phyloP scores from a whole-genome alignment of 805 yeast genomes.

The Vanderwaltozyma tropicalis region DNA sequence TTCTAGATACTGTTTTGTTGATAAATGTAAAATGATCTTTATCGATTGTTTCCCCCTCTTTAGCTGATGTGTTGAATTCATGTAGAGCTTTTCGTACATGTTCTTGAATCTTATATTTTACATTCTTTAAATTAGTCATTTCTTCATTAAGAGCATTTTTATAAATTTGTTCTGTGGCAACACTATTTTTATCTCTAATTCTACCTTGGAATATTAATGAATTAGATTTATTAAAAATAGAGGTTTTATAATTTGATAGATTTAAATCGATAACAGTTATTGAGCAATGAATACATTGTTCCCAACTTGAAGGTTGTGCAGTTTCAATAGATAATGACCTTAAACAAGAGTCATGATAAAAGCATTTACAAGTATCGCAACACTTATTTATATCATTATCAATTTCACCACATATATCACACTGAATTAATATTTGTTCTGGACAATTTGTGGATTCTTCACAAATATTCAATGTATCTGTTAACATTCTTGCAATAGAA shows the following conservation, averaged over 20 bases:
- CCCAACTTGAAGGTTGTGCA: slow-evolving; percentile 13
- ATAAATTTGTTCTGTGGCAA: neutral
- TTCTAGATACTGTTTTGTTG: slow-evolving; percentile 53
- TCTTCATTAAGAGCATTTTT: slow-evolving; percentile 2
- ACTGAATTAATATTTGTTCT: neutral
- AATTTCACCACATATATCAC: slow-evolving; percentile 15
- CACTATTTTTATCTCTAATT: slow-evolving; percentile 5
- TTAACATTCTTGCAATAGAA: too few relatives aligned
- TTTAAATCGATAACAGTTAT: neutral
- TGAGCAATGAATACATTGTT: slow-evolving; percentile 14
- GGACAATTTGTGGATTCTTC: too few relatives aligned
- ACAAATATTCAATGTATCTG: too few relatives aligned
- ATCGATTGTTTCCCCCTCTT: slow-evolving; percentile 16
- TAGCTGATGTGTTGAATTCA: slow-evolving; percentile 33
- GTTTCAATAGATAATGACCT: slow-evolving; percentile 15
- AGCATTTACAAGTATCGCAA: slow-evolving; percentile 11
- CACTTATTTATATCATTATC: slow-evolving; percentile 5
- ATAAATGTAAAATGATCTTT: slow-evolving; percentile 44
- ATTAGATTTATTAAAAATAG: neutral
- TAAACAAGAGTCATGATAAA: slow-evolving; percentile 20
- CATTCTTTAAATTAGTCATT: slow-evolving; percentile 21
- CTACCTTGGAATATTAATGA: slow-evolving; percentile 5
- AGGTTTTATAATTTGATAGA: slow-evolving; percentile 1
- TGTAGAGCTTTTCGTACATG: slow-evolving; percentile 44
- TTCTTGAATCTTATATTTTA: slow-evolving; percentile 48